phyloP scores from a whole-genome alignment of 495 filamentous ascomycete genomes.

The Geoglossum glabrum region DNA sequence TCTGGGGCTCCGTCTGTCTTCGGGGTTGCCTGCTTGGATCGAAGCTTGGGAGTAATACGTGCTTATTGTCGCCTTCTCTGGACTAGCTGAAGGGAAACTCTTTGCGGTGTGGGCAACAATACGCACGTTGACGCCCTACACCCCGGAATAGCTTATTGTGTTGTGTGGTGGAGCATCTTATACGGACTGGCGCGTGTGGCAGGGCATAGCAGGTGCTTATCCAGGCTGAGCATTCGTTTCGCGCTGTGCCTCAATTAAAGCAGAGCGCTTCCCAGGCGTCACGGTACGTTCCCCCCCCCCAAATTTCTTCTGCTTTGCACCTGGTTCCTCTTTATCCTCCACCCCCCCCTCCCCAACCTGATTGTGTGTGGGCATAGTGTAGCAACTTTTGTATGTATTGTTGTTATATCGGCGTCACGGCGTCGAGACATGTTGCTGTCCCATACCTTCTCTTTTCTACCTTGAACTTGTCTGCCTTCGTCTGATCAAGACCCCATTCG shows the following conservation, averaged over 20 bases:
- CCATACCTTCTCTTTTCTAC: background rate
- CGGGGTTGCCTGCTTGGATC: background rate
- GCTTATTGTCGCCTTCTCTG: background rate
- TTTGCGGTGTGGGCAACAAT: background rate
- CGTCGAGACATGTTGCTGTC: background rate
- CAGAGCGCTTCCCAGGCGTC: background rate
- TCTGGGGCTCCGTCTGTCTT: background rate
- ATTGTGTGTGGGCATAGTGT: background rate
- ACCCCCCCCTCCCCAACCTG: background rate
- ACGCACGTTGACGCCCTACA: background rate
- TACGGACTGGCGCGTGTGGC: background rate
- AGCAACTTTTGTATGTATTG: background rate
- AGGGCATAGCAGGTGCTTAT: background rate
- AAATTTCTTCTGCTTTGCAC: background rate
- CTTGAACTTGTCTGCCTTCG: background rate
- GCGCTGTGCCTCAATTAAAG: background rate
- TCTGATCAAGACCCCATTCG: background rate
- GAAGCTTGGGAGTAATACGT: background rate
- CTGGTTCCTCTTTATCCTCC: background rate
- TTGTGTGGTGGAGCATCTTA: background rate
- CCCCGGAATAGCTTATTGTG: background rate
- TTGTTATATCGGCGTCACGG: background rate
- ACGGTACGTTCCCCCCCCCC: background rate
- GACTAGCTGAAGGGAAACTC: background rate
- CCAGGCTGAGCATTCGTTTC: background rate